These are phyloP conservation scores for Chytriomyces sp. DNA, from an alignment of 192 early-diverging fungal genomes.

Conservation along the genomic window DNA sequence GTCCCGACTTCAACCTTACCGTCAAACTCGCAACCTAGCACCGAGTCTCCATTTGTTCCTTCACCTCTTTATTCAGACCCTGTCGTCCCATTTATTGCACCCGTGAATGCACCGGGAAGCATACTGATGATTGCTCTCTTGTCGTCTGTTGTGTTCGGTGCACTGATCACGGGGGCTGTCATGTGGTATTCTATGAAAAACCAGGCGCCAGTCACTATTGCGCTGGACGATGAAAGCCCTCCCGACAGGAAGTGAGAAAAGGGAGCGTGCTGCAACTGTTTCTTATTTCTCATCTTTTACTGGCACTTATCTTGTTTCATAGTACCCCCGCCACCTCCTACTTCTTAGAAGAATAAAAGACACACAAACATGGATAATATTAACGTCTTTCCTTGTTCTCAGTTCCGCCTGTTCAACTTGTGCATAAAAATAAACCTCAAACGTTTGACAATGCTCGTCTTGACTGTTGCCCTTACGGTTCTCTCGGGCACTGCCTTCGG, in stretches of 20 bases:
- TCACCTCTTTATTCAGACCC: background rate
- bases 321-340: background rate
- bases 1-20: background rate
- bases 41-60: background rate
- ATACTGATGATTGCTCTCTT: conserved; percentile 14
- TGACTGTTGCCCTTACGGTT: background rate
- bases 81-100: background rate
- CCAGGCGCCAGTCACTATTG: conserved; percentile 14
- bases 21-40: background rate
- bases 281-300: background rate
- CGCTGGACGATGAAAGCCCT: conserved; percentile 12
- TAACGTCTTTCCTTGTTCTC: background rate
- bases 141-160: conserved; percentile 5
- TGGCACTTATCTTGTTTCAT: background rate
- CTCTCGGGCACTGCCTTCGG: background rate
- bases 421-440: background rate
- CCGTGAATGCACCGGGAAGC: conserved; percentile 28
- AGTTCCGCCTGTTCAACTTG: no score
- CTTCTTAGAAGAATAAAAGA: background rate
- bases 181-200: conserved; percentile 17
- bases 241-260: background rate
- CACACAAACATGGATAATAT: background rate
- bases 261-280: background rate
- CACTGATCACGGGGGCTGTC: background rate
- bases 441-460: background rate